phyloP scores from a whole-genome alignment of 345 rosid species.

The Sisymbrium altissimum region DNA sequence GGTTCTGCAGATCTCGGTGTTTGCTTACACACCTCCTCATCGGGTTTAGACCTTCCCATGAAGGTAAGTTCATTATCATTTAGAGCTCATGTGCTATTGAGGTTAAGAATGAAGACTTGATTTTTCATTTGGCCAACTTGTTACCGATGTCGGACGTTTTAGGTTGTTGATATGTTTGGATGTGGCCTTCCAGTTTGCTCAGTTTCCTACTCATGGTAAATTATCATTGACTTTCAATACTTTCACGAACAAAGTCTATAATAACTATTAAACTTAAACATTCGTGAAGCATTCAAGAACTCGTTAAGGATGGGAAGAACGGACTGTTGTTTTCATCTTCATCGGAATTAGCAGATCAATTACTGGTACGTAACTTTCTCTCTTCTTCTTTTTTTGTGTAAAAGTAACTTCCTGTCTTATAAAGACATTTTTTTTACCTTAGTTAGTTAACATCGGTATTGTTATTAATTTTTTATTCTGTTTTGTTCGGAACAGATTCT shows the following conservation, averaged over 20 bases:
- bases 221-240: not conserved
- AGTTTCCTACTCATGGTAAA: slow-evolving; percentile 91
- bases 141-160: not conserved
- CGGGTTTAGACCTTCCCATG: slow-evolving; percentile 98
- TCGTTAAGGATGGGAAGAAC: slow-evolving; percentile 70
- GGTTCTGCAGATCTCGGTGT: slow-evolving; percentile 97
- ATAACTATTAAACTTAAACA: not conserved
- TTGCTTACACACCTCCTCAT: slow-evolving; percentile 95
- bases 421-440: not conserved
- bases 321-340: slow-evolving; percentile 97
- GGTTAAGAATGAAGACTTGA: not conserved
- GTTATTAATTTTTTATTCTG: slow-evolving; percentile 7
- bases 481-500: slow-evolving; percentile 50
- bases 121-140: not conserved
- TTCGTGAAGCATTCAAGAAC: slow-evolving; percentile 71
- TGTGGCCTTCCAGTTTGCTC: slow-evolving; percentile 97
- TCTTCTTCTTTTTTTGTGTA: no score
- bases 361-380: slow-evolving; percentile 47
- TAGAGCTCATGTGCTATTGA: not conserved
- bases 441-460: not conserved
- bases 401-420: not conserved
- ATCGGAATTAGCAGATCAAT: slow-evolving; percentile 82
- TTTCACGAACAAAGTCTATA: not conserved
- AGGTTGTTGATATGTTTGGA: slow-evolving; percentile 99
- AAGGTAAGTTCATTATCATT: slow-evolving; percentile 44